Evolutionary conservation across 1,139 yeast genomes (phyloP), one percentile per base, ranked within the genome.

Genomic region (Taphrina communis): DNA sequence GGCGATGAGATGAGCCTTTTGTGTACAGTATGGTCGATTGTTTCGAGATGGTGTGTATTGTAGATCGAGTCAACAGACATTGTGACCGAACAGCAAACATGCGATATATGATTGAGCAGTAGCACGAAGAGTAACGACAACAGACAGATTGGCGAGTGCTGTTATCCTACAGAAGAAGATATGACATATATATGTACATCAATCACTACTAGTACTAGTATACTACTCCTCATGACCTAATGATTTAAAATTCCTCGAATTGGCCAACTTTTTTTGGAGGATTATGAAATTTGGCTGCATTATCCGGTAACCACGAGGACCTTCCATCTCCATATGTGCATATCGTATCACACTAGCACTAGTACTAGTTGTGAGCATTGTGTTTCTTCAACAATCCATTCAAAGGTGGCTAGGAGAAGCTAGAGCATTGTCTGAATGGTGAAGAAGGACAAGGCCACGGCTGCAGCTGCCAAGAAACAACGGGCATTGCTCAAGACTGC

Each of bases 401-500:
- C 31, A 25, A 4, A 25, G 31, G 31, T 25, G 31, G 31, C 31
- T 25, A 25, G 31, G 31, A 25, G 31, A 25, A 25, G 31, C 31
- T 25, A 4, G 31, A 4, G 31, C 31, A 25, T 25, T 25, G 31
- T 25, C 31, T 25, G 17, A 21, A 63, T 63, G 67, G 67, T 57
- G 31, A 63, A 63, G 61, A 63, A 63, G 48, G 67, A 63, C 56
- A 63, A 63, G 41, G 67, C 67, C 1, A 50, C 67, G n/a, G 67
- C 67, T 6, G 67, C 67, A 6, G 96, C 94, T 39, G 93, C 87
- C 73, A 94, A 94, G 81, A 87, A 85, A 71, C 88, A 88, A 79
- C 93, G 93, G 78, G 89, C 85, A 69, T 83, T 82, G 66, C 80
- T 85, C 67, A 94, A 94, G 77, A 87, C 96, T 5, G 96, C 88